A percentile compares a stretch with the other conserved stretches of the same genome.
These are phyloP conservation scores for Spathaspora sp. DNA, from an alignment of 1,139 yeast genomes.

Conservation along the genomic window DNA sequence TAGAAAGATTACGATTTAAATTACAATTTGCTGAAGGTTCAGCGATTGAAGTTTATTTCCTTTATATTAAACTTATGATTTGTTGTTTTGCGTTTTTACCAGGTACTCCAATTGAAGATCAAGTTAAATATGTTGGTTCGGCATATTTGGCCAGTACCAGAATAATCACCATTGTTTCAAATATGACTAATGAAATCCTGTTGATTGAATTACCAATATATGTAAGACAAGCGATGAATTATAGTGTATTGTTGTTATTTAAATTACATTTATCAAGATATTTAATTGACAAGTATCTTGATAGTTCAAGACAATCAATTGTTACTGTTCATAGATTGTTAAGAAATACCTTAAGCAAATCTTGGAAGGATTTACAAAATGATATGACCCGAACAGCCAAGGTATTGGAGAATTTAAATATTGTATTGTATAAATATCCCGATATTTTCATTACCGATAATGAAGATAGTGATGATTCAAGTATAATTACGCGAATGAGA, in stretches of 20 bases:
- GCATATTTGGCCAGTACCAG: constrained; percentile 84
- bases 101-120: constrained; percentile 87
- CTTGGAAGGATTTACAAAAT: constrained; percentile 90
- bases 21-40: constrained; percentile 62
- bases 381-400: constrained; percentile 92
- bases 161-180: constrained; percentile 74
- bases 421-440: constrained; percentile 85
- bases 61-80: constrained; percentile 77
- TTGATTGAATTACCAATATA: constrained; percentile 85
- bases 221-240: constrained; percentile 80
- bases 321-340: constrained; percentile 88
- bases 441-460: constrained; percentile 53
- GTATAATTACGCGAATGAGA: constrained; percentile 84
- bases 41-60: constrained; percentile 71
- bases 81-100: constrained; percentile 92
- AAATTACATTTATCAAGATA: constrained; percentile 80
- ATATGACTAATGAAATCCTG: constrained; percentile 57
- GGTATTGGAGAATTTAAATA: constrained; percentile 86
- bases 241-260: constrained; percentile 77
- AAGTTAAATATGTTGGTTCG: constrained; percentile 76
- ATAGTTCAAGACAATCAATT: constrained; percentile 88
- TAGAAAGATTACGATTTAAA: constrained; percentile 67
- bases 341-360: constrained; percentile 74
- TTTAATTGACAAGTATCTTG: constrained; percentile 73
- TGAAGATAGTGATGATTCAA: constrained; percentile 35